A percentile compares a stretch with the other conserved stretches of the same genome.
Conservation (phyloP, 2,329 filamentous ascomycete genomes). For the Colletotrichum gigasporum region DNA sequence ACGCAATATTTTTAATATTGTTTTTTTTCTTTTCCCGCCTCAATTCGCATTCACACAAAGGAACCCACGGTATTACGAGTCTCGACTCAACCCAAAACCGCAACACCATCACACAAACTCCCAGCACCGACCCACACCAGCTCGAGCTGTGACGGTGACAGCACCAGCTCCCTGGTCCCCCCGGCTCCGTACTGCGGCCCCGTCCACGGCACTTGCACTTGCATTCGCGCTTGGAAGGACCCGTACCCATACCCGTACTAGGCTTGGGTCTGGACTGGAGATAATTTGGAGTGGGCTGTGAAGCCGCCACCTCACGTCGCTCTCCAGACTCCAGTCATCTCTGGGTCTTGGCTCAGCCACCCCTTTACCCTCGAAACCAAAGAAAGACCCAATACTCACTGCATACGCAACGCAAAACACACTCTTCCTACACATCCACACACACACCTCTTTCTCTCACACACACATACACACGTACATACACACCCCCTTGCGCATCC, state of each 20-base stretch:
- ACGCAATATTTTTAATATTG: background rate
- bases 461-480: background rate
- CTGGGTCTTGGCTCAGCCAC: slow-evolving; percentile 30
- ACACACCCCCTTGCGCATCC: background rate
- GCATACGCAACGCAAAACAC: too few species aligned
- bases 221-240: too few species aligned
- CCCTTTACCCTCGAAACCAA: background rate
- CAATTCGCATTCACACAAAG: too few species aligned
- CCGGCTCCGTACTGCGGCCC: background rate
- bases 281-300: slow-evolving; percentile 25
- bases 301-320: slow-evolving; percentile 17
- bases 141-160: slow-evolving; percentile 23
- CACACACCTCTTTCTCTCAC: background rate
- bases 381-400: too few species aligned
- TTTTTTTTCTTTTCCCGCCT: background rate
- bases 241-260: too few species aligned
- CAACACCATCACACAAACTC: background rate
- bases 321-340: too few species aligned
- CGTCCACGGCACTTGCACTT: slow-evolving; percentile 19
- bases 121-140: slow-evolving; percentile 17
- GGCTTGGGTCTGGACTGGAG: slow-evolving; percentile 3
- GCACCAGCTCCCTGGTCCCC: slow-evolving; percentile 19
- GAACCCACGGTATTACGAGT: too few species aligned
- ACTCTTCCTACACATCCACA: background rate
- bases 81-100: background rate